Percentiles rank a stretch among this genome's conserved stretches.
Evolutionary conservation across 2,329 filamentous ascomycete genomes (phyloP).

Genomic region (Cladophialophora carrionii): DNA sequence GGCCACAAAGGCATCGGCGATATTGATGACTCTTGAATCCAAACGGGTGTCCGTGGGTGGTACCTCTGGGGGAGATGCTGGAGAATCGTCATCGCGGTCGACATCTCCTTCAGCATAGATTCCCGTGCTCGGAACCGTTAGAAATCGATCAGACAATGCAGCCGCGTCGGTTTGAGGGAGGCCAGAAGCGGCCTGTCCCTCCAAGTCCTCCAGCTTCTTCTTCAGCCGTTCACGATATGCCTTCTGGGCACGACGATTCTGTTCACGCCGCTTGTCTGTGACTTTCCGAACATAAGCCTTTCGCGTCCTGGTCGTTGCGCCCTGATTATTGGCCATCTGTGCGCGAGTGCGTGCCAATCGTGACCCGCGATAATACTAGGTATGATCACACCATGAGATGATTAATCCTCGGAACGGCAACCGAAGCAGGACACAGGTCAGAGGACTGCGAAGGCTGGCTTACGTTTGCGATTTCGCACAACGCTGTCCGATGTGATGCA

Average conservation of each 20-base stretch:
- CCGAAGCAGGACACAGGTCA: too few relatives aligned
- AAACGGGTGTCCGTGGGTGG: background rate
- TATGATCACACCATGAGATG: too few relatives aligned
- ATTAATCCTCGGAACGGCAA: too few relatives aligned
- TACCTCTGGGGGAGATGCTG: background rate
- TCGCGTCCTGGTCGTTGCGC: background rate
- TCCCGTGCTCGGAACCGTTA: background rate
- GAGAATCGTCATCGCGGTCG: background rate
- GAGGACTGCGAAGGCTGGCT: too few relatives aligned
- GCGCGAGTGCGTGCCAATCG: background rate
- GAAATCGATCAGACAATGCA: background rate
- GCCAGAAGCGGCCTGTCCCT: conserved; percentile 21
- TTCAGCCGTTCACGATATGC: conserved; percentile 31
- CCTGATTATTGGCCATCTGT: background rate
- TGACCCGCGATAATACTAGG: background rate
- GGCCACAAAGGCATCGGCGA: conserved; percentile 30
- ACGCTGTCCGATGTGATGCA: too few relatives aligned
- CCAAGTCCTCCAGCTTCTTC: conserved; percentile 30
- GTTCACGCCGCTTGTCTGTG: conserved; percentile 36
- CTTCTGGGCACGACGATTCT: conserved; percentile 37
- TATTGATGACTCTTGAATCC: conserved; percentile 20
- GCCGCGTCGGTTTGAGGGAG: background rate
- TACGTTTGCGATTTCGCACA: too few relatives aligned
- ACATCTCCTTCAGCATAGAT: background rate
- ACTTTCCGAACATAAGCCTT: conserved; percentile 41